Conservation (phyloP, 2,329 filamentous ascomycete species). For the Stagonosporopsis tanaceti region DNA sequence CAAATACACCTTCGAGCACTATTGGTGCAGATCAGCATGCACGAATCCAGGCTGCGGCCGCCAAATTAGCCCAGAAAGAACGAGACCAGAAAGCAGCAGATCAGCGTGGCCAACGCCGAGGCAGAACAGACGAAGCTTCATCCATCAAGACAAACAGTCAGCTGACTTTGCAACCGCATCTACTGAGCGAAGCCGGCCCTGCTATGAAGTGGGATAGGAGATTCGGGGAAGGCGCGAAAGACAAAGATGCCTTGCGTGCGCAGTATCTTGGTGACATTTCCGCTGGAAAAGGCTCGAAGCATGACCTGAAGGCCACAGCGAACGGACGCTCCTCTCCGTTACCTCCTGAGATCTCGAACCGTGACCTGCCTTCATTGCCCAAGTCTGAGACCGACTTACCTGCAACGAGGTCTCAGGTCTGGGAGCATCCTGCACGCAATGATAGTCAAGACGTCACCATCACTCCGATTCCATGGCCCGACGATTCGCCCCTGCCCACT, state of each 20-base stretch:
- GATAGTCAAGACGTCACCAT: constrained; percentile 42
- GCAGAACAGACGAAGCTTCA: constrained; percentile 62
- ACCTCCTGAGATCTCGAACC: constrained; percentile 41
- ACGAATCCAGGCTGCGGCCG: constrained; percentile 89
- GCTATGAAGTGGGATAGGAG: constrained; percentile 97
- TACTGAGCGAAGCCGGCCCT: constrained; percentile 85
- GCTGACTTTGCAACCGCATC: constrained; percentile 83
- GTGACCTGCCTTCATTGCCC: constrained; percentile 55
- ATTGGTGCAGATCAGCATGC: constrained; percentile 92
- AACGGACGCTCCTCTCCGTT: constrained; percentile 43
- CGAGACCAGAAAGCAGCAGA: constrained; percentile 63
- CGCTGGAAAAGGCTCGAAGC: constrained; percentile 72
- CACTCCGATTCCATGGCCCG: constrained; percentile 43
- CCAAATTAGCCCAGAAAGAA: constrained; percentile 78
- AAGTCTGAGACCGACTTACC: constrained; percentile 34
- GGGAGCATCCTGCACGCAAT: constrained; percentile 8
- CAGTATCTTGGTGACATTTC: constrained; percentile 81
- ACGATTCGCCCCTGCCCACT: constrained; percentile 32
- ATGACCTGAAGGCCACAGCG: constrained; percentile 50
- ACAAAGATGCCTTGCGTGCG: constrained; percentile 82
- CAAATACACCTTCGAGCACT: constrained; percentile 70
- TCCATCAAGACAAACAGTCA: constrained; percentile 85
- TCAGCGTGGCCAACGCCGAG: constrained; percentile 61
- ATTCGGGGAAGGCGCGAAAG: constrained; percentile 91
- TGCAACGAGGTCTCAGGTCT: constrained; percentile 24